A percentile compares a stretch with the other conserved stretches of the same genome.
Conservation (phyloP, 2,329 filamentous ascomycete genomes). For the Ramularia endophylla region DNA sequence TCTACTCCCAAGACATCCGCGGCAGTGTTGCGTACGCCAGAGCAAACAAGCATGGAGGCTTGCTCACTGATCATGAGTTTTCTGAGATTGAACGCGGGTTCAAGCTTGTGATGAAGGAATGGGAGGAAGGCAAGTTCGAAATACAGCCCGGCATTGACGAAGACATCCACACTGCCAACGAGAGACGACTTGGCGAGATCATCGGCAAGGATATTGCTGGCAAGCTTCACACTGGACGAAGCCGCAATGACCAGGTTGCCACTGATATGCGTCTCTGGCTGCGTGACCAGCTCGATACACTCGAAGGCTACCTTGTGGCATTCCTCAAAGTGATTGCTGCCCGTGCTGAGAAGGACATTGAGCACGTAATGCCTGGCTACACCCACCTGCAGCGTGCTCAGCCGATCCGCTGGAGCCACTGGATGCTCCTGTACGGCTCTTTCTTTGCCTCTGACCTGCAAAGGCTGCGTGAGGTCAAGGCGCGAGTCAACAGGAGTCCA, state of each 20-base stretch:
- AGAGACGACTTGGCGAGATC: slow-evolving; percentile 61
- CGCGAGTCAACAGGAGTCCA: slow-evolving; percentile 65
- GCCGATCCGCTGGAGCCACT: slow-evolving; percentile 76
- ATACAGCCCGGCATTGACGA: slow-evolving; percentile 46
- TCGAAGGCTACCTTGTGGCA: slow-evolving; percentile 63
- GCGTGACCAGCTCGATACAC: slow-evolving; percentile 62
- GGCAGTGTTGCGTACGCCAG: slow-evolving; percentile 77
- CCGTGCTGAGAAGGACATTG: slow-evolving; percentile 68
- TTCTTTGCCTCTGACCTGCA: slow-evolving; percentile 70
- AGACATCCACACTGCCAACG: slow-evolving; percentile 52
- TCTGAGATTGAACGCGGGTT: slow-evolving; percentile 67
- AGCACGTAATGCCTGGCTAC: slow-evolving; percentile 79
- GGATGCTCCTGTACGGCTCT: slow-evolving; percentile 69
- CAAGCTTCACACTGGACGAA: slow-evolving; percentile 83
- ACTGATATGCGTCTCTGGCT: slow-evolving; percentile 90
- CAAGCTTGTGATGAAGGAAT: slow-evolving; percentile 48
- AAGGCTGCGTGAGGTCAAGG: slow-evolving; percentile 65
- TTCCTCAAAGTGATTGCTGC: slow-evolving; percentile 64
- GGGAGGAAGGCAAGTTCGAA: slow-evolving; percentile 40
- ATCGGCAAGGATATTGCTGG: slow-evolving; percentile 80
- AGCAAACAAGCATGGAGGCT: slow-evolving; percentile 69
- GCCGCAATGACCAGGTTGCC: slow-evolving; percentile 84
- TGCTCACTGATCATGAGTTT: slow-evolving; percentile 69
- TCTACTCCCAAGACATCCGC: slow-evolving; percentile 75
- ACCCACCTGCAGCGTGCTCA: slow-evolving; percentile 80